Evolutionary conservation across 2,329 filamentous ascomycete species (phyloP), one percentile per base, ranked within the genome.

Genomic region (Trichoderma sp.): DNA sequence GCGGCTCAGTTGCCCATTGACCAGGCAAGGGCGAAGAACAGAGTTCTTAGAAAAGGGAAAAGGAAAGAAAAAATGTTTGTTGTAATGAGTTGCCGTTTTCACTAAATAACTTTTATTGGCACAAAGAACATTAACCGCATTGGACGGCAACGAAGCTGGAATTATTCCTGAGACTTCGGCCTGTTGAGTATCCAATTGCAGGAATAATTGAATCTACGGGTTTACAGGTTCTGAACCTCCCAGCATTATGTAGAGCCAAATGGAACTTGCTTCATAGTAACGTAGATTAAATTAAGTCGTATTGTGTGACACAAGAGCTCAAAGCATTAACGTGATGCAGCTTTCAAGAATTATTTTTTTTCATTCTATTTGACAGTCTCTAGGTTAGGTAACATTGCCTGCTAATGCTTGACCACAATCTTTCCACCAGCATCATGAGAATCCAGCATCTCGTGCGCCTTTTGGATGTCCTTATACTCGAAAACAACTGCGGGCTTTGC

Each of bases 401-500:
- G 6, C n/a, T 69, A 69, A 51, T 69, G 66, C 24, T 43, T 63
- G n/a, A 80, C 77, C 43, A 81, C 80, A 69, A 81, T 80, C 73
- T 82, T 82, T 2, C 80, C 80, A 7, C 78, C 78, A 1, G 78
- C 78, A 24, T 77, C 71, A 63, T 79, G 77, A 12, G 76, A 77
- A 60, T 82, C 80, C 72, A 82, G 72, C 30, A 78, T 72, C 60
- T 73, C 72, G 74, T 83, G 81, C 8, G 80, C 81, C 51, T 77
- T 74, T 18, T 75, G 75, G 56, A 82, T 80, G 14, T 82, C 80
- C 9, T 73, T 69, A 70, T 78, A 80, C 28, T 74, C 74, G 64
- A 82, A 82, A 18, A 81, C 76, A 65, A 78, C 75, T 60, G 76
- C 76, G 3, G 81, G 81, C 63, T 76, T 77, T 1, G 81, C 81